phyloP scores from a whole-genome alignment of 352 stramenopile species.

The Phytophthora cajani region DNA sequence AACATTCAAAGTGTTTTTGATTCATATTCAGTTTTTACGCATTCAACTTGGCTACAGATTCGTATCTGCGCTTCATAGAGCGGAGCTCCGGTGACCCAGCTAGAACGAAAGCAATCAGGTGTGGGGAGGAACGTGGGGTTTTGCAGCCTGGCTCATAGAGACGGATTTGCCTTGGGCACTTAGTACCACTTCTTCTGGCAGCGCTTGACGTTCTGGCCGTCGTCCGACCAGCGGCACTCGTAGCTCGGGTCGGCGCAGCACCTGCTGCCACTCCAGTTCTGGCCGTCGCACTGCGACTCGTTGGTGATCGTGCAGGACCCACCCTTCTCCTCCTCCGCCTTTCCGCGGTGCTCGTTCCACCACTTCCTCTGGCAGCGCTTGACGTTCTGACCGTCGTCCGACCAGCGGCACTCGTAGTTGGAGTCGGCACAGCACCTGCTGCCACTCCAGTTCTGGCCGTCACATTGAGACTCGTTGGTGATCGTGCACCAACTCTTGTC shows the following conservation, averaged over 20 bases:
- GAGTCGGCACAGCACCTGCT: background rate
- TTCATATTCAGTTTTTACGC: background rate
- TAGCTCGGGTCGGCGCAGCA: conserved; percentile 3
- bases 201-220: conserved; percentile 17
- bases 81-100: background rate
- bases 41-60: background rate
- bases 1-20: background rate
- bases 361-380: conserved; percentile 20
- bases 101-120: background rate
- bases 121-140: background rate
- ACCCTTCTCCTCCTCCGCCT: too few relatives aligned
- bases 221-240: conserved; percentile 2
- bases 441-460: conserved; percentile 1
- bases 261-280: background rate
- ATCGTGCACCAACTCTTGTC: conserved; percentile 5
- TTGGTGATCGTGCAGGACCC: conserved; percentile 18
- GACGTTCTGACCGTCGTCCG: conserved; percentile 11
- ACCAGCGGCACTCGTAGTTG: conserved; percentile 3
- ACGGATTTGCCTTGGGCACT: background rate
- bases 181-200: conserved; percentile 16
- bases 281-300: background rate
- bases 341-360: too few relatives aligned
- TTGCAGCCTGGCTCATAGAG: background rate
- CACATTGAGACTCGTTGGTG: conserved; percentile 7
- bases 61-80: background rate